Percentiles rank a stretch among this genome's conserved stretches.
phyloP scores from a whole-genome alignment of 805 yeast species.

The Yamadazyma ubonensis region DNA sequence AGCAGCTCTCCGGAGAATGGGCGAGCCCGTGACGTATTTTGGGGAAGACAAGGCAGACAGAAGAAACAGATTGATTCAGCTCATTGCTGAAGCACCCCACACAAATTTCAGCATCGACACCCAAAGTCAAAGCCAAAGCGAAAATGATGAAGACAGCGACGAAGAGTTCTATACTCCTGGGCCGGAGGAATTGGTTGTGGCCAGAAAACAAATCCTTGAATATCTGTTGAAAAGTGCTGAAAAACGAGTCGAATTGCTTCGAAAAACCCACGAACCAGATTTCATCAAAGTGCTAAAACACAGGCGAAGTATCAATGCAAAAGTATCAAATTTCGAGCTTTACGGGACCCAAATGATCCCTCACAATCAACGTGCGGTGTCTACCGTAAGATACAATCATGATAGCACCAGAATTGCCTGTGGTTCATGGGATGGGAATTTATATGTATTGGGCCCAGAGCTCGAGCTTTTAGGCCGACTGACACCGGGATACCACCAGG shows the following conservation, averaged over 20 bases:
- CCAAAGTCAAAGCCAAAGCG: conserved; percentile 14
- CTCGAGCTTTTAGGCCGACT: conserved; percentile 29
- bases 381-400: conserved; percentile 50
- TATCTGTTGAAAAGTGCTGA: conserved; percentile 50
- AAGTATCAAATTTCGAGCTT: conserved; percentile 39
- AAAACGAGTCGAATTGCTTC: conserved; percentile 38
- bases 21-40: conserved; percentile 54
- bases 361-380: conserved; percentile 63
- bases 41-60: conserved; percentile 64
- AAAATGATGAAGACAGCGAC: conserved; percentile 27
- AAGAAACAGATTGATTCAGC: conserved; percentile 54
- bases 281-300: conserved; percentile 42
- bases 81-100: conserved; percentile 35
- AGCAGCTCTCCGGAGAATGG: conserved; percentile 43
- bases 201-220: conserved; percentile 52
- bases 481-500: conserved; percentile 48
- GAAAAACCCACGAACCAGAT: conserved; percentile 29
- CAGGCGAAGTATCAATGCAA: conserved; percentile 43
- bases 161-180: conserved; percentile 86
- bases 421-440: conserved; percentile 83
- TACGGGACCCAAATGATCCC: conserved; percentile 66
- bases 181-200: conserved; percentile 45
- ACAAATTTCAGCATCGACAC: conserved; percentile 14
- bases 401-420: conserved; percentile 46
- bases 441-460: conserved; percentile 48